Conservation (phyloP, 2,329 filamentous ascomycete genomes). For the Fusarium miscanthi region DNA sequence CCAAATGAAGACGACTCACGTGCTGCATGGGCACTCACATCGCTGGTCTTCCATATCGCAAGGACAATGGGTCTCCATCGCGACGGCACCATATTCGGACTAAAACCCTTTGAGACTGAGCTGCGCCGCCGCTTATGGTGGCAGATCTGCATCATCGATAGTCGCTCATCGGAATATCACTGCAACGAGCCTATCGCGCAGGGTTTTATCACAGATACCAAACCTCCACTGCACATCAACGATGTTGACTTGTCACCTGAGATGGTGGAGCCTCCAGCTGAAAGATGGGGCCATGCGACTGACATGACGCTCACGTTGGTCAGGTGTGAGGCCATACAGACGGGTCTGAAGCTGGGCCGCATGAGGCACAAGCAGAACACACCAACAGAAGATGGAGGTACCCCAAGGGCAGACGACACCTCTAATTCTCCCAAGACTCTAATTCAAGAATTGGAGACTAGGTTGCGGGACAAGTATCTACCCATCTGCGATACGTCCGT, state of each 20-base stretch:
- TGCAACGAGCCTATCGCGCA: background rate
- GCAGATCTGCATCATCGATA: background rate
- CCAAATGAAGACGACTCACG: background rate
- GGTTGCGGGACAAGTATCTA: background rate
- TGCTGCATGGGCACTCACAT: background rate
- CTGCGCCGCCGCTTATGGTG: background rate
- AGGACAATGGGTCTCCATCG: background rate
- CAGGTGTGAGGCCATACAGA: background rate
- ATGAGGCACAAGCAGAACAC: background rate
- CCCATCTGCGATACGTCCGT: background rate
- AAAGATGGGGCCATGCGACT: background rate
- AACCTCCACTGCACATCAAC: background rate
- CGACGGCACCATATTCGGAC: background rate
- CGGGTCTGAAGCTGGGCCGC: background rate
- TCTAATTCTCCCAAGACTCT: background rate
- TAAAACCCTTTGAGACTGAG: background rate
- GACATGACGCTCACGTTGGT: background rate
- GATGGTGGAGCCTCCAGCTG: background rate
- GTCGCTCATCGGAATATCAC: background rate
- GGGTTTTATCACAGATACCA: background rate
- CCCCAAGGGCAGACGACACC: background rate
- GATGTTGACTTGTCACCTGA: background rate
- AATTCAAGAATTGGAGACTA: background rate
- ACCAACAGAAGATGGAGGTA: fast-evolving
- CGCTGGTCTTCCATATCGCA: background rate